Evolutionary conservation across 2,329 filamentous ascomycete genomes (phyloP), one percentile per base, ranked within the genome.

Genomic region (Helotiales sp.): DNA sequence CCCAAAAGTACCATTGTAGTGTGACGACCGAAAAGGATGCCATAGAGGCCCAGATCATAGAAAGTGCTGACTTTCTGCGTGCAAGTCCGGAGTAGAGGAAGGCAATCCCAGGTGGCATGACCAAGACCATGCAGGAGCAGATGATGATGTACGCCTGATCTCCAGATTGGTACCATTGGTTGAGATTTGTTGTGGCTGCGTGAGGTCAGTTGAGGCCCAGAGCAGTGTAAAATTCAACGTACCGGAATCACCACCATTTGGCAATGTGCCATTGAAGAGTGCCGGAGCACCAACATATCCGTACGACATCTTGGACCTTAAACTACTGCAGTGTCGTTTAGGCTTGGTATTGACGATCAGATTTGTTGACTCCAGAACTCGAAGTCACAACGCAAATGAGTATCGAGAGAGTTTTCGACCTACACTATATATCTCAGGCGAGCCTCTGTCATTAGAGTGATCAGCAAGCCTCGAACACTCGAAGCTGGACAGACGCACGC

Each of bases 1-100:
- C 95, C 93, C 95, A 98, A 75, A 99, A 97, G 72, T 97, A 98
- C 95, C 95, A 99, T 78, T 99, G 95, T 79, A 99, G 97, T 56
- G 90, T 89, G 73, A 97, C 82, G 72, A 98, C 87, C 47, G 90
- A 93, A 72, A 89, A 89, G 47, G 92, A 95, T 74, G 89, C 93
- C 90, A 99, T 96, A 77, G 89, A 92, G 13, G 93, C 92, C 91
- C 93, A 98, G 71, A 99, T 95, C 81, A 98, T 89, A 63, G 92
- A 96, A 40, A 99, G 83, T 29, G 95, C 95, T 4, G 95, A 98
- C 80, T 99, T 99, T 81, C 95, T 86, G 66, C 95, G 89, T n/a
- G 95, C 93, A 66, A 98, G 88, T 66, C 95, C 95, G 12, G 93
- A 97, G 80, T 99, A 99, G 64, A 99, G 86, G 77, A 99, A 97